Evolutionary conservation across 805 yeast species (phyloP).

Genomic region (Candida maris): DNA sequence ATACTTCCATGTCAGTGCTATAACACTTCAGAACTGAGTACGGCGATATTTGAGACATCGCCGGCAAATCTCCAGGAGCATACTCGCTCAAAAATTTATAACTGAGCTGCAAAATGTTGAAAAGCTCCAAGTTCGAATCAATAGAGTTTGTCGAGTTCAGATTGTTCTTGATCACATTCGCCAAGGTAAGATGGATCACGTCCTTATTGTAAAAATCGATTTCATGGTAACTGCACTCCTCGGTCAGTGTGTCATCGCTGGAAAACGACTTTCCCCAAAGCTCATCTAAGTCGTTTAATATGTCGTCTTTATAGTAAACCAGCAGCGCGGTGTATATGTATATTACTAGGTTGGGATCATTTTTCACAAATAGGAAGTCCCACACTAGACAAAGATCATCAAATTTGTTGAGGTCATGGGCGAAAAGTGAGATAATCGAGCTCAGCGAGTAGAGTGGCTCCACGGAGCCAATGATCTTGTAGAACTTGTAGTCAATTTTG

Average conservation of each 20-base stretch:
- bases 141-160: constrained; percentile 18
- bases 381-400: constrained; percentile 56
- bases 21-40: constrained; percentile 22
- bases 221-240: constrained; percentile 9
- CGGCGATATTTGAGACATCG: constrained; percentile 8
- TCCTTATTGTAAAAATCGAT: constrained; percentile 23
- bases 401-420: constrained; percentile 61
- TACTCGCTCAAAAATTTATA: constrained; percentile 8
- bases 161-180: constrained; percentile 26
- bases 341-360: constrained; percentile 50
- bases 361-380: constrained; percentile 61
- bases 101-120: constrained; percentile 25
- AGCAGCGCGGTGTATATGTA: constrained; percentile 62
- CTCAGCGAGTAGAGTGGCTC: constrained; percentile 71
- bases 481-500: constrained; percentile 43
- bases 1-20: constrained; percentile 7
- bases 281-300: constrained; percentile 35
- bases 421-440: constrained; percentile 69
- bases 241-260: constrained; percentile 23
- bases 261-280: constrained; percentile 27
- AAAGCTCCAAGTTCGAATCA: constrained; percentile 24
- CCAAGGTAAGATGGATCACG: constrained; percentile 26
- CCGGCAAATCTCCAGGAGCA: constrained; percentile 6
- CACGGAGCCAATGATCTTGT: constrained; percentile 36
- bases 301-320: constrained; percentile 39